phyloP scores from a whole-genome alignment of 1,284 basidiomycete species.

The Tilletia indica region DNA sequence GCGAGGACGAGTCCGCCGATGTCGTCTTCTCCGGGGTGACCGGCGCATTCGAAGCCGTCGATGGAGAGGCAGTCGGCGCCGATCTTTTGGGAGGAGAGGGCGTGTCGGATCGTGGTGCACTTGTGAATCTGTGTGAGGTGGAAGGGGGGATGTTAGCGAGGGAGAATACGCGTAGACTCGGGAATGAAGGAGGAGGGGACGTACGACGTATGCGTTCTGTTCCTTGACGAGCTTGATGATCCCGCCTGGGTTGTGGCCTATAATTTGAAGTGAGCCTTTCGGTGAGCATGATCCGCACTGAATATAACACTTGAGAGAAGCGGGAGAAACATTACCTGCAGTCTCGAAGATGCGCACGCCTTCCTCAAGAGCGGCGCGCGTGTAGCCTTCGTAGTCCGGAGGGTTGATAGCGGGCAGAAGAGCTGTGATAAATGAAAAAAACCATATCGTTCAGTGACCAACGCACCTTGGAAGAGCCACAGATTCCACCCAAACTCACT shows the following conservation, averaged over 20 bases:
- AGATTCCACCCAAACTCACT: constrained; percentile 50
- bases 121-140: constrained; percentile 68
- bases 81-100: constrained; percentile 69
- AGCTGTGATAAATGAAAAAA: constrained; percentile 49
- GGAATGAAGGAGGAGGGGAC: too few species aligned
- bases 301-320: neutral
- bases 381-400: constrained; percentile 76
- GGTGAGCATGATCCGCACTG: neutral
- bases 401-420: constrained; percentile 75
- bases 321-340: constrained; percentile 62
- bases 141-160: too few species aligned
- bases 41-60: constrained; percentile 67
- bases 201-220: constrained; percentile 66
- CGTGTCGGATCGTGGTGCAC: constrained; percentile 68
- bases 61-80: constrained; percentile 74
- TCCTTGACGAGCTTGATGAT: constrained; percentile 79
- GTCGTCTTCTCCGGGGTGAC: constrained; percentile 92
- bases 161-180: too few species aligned
- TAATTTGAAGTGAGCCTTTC: neutral
- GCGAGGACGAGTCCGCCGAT: constrained; percentile 86
- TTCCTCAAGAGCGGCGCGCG: constrained; percentile 78
- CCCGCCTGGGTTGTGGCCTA: constrained; percentile 62
- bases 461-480: too few species aligned
- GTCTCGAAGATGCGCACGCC: constrained; percentile 89
- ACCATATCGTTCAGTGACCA: neutral